Conservation (phyloP, 495 filamentous ascomycete species). For the Penicillium lividum region DNA sequence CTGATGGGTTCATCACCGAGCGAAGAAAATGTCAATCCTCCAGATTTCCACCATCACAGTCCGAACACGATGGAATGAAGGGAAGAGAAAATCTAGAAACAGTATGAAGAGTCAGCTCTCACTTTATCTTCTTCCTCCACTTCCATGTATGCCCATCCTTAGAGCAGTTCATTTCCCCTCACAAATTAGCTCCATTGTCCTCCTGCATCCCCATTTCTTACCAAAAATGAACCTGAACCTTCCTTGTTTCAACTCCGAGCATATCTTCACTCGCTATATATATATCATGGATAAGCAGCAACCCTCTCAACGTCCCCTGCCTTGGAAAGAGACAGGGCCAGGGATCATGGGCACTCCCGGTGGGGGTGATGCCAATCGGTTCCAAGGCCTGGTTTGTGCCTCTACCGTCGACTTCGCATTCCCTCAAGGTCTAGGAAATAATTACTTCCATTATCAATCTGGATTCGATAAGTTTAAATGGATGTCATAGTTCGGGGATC, state of each 20-base stretch:
- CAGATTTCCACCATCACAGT: conserved; percentile 3
- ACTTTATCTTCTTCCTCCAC: not conserved
- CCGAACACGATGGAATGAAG: not conserved
- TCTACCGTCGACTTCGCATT: conserved; percentile 55
- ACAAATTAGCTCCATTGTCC: not conserved
- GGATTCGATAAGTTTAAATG: conserved; percentile 62
- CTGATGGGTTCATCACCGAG: conserved; percentile 3
- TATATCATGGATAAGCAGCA: too few relatives aligned
- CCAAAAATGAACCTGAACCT: too few relatives aligned
- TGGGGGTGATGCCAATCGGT: conserved; percentile 58
- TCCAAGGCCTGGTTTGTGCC: conserved; percentile 58
- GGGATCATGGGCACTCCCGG: conserved; percentile 53
- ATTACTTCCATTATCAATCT: conserved; percentile 63
- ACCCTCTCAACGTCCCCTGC: too few relatives aligned
- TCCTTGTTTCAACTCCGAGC: too few relatives aligned
- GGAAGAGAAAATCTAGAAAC: not conserved
- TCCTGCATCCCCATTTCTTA: too few relatives aligned
- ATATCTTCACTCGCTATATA: too few relatives aligned
- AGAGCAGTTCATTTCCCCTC: not conserved
- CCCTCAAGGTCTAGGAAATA: conserved; percentile 19
- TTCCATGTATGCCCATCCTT: not conserved
- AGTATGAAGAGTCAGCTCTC: too few relatives aligned
- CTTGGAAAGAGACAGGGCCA: conserved; percentile 29
- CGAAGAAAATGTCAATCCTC: not conserved
- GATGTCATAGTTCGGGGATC: conserved; percentile 62